Conservation (phyloP, 176 grass and related monocot species). For the Ananas comosus region DNA sequence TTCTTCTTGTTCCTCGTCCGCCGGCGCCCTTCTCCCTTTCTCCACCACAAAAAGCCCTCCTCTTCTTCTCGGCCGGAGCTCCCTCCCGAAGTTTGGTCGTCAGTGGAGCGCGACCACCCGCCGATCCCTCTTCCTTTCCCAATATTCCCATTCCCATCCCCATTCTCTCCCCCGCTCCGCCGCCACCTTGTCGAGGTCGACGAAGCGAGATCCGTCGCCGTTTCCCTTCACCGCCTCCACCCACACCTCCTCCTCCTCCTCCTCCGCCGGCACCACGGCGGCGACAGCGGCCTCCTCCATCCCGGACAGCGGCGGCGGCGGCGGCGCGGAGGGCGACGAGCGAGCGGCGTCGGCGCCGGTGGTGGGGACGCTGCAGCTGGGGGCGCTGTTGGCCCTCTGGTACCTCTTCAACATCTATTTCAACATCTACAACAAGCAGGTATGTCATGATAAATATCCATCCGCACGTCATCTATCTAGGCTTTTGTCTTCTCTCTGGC, state of each 20-base stretch:
- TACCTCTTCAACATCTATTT: slow-evolving; percentile 89
- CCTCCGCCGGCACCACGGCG: background rate
- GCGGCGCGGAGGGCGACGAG: background rate
- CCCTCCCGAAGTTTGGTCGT: no score
- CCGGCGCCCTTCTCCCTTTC: no score
- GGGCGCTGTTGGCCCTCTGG: slow-evolving; percentile 60
- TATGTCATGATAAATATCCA: background rate
- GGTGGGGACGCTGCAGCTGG: slow-evolving; percentile 44
- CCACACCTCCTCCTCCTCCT: background rate
- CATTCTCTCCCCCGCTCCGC: background rate
- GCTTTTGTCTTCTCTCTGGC: no score
- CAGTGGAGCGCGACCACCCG: background rate
- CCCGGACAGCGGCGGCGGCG: background rate
- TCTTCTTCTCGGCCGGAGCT: no score
- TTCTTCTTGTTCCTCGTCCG: no score
- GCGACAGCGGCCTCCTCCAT: background rate
- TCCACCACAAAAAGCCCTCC: no score
- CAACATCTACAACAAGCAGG: slow-evolving; percentile 93
- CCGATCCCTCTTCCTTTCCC: background rate
- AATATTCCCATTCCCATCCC: background rate
- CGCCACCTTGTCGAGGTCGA: background rate
- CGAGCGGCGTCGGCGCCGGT: background rate
- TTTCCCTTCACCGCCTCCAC: background rate
- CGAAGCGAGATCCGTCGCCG: background rate
- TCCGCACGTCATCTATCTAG: no score